Conservation (phyloP, 371 early-diverging fungal species). For the Ordospora colligata region DNA sequence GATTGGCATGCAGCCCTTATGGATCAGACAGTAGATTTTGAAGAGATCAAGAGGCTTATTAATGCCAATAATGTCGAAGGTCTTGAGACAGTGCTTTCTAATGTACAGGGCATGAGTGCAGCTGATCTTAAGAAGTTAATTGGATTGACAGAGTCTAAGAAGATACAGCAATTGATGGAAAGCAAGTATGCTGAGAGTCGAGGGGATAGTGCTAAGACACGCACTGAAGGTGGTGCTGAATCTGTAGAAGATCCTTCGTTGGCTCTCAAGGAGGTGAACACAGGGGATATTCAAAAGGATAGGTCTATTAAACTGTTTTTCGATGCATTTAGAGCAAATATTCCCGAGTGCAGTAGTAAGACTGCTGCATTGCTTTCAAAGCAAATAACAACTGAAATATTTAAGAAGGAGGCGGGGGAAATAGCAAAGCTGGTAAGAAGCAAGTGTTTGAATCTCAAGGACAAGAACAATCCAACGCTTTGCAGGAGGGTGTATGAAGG, state of each 20-base stretch:
- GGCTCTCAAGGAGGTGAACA: neutral
- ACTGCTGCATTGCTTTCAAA: neutral
- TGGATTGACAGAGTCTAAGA: neutral
- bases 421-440: slow-evolving; percentile 46
- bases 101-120: neutral
- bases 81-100: neutral
- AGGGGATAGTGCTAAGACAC: neutral
- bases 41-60: neutral
- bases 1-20: neutral
- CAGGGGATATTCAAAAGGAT: slow-evolving; percentile 27
- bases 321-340: slow-evolving; percentile 28
- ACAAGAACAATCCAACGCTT: slow-evolving; percentile 54
- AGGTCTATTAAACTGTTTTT: slow-evolving; percentile 48
- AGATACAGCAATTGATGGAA: neutral
- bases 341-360: neutral
- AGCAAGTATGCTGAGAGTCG: neutral
- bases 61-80: neutral
- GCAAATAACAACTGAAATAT: slow-evolving; percentile 24
- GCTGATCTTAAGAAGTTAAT: neutral
- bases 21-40: neutral
- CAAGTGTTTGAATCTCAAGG: slow-evolving; percentile 60
- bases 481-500: slow-evolving; percentile 54
- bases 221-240: neutral
- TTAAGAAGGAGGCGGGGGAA: neutral
- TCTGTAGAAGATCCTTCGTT: neutral